Evolutionary conservation across 208 protist species (phyloP), one percentile per base, ranked within the genome.

Genomic region (Acanthamoeba divionensis): DNA sequence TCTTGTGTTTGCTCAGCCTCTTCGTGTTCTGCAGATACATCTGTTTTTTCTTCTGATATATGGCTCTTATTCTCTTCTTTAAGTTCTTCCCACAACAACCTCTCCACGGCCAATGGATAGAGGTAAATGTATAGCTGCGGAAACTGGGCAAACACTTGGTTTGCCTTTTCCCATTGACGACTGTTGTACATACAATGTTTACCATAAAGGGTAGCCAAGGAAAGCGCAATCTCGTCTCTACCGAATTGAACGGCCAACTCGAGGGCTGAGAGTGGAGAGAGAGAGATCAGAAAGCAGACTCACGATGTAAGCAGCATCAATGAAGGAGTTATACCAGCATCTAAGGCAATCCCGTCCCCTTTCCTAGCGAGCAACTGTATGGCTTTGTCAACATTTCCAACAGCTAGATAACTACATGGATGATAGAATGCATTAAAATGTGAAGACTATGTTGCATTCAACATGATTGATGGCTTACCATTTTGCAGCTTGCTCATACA

Each of bases 401-500:
- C 9, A 24, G 71, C 71, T 13, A 82, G 71, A 60, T 82, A 57
- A 9, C 71, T 82, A 52, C 15, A 18, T 41, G 29, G 1, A 10
- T 75, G 31, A 44, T 3, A 71, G 3, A 38, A 26, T 8, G n/a
- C 18, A 5, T 3, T n/a, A 48, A 48, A 7, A 79, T 79, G 41
- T 57, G 31, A 6, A 10, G 41, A 29, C 26, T 9, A 75, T 75
- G 66, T 47, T 52, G n/a, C 9, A 44, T 7, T 13, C 50, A 52
- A 47, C 9, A 6, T 38, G 36, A 55, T 31, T 24, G 69, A 12
- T 38, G 26, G n/a, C 0, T 45, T 82, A 82, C 71, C 71, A 82
- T 57, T 82, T 82, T 45, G 71, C 71, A 10, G 29, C 71, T 21
- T 82, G 71, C 44, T 82, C 71, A 36, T 36, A 82, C 71, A 82